Evolutionary conservation across 2,329 filamentous ascomycete species (phyloP).

Genomic region (Fusarium lateritium): DNA sequence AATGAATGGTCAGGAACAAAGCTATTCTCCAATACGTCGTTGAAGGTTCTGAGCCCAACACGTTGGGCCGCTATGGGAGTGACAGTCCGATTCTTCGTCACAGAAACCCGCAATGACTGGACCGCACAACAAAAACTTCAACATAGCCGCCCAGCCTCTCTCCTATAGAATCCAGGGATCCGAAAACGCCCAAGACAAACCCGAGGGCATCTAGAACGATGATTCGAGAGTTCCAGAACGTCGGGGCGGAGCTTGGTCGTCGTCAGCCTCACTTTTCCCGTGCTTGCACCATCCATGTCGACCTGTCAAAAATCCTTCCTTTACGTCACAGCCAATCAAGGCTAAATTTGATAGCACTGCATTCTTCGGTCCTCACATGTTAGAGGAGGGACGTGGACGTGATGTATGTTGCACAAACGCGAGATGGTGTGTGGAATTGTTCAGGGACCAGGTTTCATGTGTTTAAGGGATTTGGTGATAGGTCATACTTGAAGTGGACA

Average conservation of each 20-base stretch:
- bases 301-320: conserved; percentile 5
- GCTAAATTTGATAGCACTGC: background rate
- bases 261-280: conserved; percentile 35
- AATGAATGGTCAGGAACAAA: background rate
- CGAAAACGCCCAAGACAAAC: background rate
- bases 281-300: background rate
- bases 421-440: conserved; percentile 12
- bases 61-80: conserved; percentile 23
- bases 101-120: background rate
- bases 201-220: conserved; percentile 3
- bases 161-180: background rate
- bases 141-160: background rate
- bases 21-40: background rate
- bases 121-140: background rate
- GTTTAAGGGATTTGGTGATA: conserved; percentile 13
- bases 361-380: conserved; percentile 13
- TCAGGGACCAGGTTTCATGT: conserved; percentile 24
- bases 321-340: conserved; percentile 16
- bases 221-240: conserved; percentile 6
- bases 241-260: conserved; percentile 11
- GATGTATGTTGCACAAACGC: conserved; percentile 16
- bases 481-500: background rate
- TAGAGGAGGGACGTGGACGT: background rate
- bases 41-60: conserved; percentile 10
- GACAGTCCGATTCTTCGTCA: background rate